Evolutionary conservation across 2,329 filamentous ascomycete species (phyloP).

Genomic region (Colletotrichum karsti): DNA sequence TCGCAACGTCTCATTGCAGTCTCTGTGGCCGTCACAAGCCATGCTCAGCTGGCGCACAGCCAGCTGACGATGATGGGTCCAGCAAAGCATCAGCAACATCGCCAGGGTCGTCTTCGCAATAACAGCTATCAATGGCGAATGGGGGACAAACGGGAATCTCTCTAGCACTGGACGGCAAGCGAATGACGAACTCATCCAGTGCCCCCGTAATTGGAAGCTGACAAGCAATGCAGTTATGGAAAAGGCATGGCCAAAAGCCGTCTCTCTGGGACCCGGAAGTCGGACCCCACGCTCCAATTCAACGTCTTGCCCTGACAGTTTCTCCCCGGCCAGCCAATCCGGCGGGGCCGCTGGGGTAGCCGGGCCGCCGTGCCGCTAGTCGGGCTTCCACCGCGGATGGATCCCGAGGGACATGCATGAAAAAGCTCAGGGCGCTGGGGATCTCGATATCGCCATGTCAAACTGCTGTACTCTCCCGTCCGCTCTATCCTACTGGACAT

Average conservation of each 20-base stretch:
- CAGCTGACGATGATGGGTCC: no score
- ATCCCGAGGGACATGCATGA: background rate
- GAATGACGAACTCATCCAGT: background rate
- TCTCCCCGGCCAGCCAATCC: slow-evolving; percentile 20
- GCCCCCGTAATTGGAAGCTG: background rate
- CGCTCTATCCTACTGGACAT: slow-evolving; percentile 8
- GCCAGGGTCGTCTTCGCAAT: no score
- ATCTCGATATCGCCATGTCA: slow-evolving; percentile 3
- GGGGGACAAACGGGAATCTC: no score
- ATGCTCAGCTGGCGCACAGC: no score
- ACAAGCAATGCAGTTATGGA: background rate
- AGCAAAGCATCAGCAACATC: no score
- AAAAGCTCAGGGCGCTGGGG: background rate
- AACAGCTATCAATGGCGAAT: no score
- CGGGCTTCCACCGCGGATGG: background rate
- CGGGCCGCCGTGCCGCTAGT: slow-evolving; percentile 20
- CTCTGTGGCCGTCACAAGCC: background rate
- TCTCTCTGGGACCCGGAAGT: slow-evolving; percentile 16
- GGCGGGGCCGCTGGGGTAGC: background rate
- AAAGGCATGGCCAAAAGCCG: background rate
- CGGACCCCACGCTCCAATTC: slow-evolving; percentile 1
- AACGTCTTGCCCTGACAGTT: background rate
- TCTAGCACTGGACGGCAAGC: no score
- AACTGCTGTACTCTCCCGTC: background rate
- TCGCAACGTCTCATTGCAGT: background rate